Base-by-base conservation (phyloP, 257 asterid species). In the Salvia splendens region DNA sequence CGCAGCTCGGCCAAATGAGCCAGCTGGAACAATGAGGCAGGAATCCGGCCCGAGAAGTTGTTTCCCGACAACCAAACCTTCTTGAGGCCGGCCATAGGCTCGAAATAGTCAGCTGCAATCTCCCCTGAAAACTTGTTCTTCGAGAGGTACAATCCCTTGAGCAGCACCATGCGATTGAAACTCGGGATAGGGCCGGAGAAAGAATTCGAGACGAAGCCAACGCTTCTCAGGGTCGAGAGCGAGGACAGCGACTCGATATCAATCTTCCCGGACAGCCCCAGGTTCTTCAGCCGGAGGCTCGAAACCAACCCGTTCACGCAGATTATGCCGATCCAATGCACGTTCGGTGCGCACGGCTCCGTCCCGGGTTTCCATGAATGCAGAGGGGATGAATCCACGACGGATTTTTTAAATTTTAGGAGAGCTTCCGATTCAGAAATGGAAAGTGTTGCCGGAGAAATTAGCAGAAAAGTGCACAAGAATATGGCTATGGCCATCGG, bases 161-260 rank as follows among this genome's bases (percentile, higher is more conserved):
- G 60, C 2, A 80, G 67, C 20, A 73, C 84, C 68, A 93, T 68
- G 6, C 79, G 72, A 20, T 80, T 72, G 30, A 93, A 81, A 63
- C 78, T 89, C 0, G 97, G 99, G 38, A 93, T 79, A 0, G 89
- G 91, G 17, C 96, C 99, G 0, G 96, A 65, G 52, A 93, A 90
- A 0, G 74, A 55, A 69, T 90, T 90, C 20, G 75, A 72, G 14
- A 59, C 36, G 20, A 93, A 57, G 20, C 85, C 78, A 0, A 86
- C 14, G 33, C 82, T 84, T 32, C 92, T 76, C 2, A 93, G 77
- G 47, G 84, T 81, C 8, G 86, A 36, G 9, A 93, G 75, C 17
- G 83, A 81, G 6, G 58, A 35, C 73, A 93, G 75, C 3, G 96
- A 88, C n/a, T 82, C 89, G 2, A 86, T 65, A 15, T 90, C 95